Base-by-base conservation (phyloP, 176 grass and related monocot species). In the Puya raimondii region DNA sequence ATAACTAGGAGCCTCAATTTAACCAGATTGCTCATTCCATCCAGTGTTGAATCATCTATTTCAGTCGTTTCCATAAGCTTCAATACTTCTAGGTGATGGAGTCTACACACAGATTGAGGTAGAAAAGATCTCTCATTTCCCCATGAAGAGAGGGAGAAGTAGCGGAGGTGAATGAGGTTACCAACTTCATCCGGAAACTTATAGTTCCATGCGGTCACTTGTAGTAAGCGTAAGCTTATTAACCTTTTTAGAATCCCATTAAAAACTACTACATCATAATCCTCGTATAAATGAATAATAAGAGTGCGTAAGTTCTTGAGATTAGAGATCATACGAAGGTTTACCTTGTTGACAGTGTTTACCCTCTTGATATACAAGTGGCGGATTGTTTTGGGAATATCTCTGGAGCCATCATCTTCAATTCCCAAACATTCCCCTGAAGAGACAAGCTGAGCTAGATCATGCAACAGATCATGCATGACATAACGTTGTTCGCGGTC, bases 391-490 rank as follows among this genome's bases (percentile, higher is more conserved):
- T 9, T 0, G 14, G 70, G 47, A 50, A 69, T 72, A 11, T 27
- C 33, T 21, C 67, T 47, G 4, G 59, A 68, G 52, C 53, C 33
- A 13, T 27, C 64, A 47, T 48, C 63, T 49, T 51, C 15, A 0
- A 69, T 21, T 54, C 76, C 51, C 15, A 78, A 49, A 20, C 76
- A 71, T 78, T 78, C 76, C 2, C 56, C 47, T 49, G 48, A 59
- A 12, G 76, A 70, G 64, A 78, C 69, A 14, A 66, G 58, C n/a
- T 13, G 42, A 61, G 59, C 67, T 56, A 78, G 52, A 49, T 78
- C 66, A 71, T 78, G 76, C 16, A 78, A 58, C 22, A 78, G 56
- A 78, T 78, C 76, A 70, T 78, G 76, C 66, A 78, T 78, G 50
- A 70, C 51, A 70, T 57, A 78, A 17, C 12, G 8, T 1, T 47